Percentiles rank a stretch among this genome's conserved stretches.
phyloP scores from a whole-genome alignment of 352 stramenopile genomes.

The Phytopythium oedochilum region DNA sequence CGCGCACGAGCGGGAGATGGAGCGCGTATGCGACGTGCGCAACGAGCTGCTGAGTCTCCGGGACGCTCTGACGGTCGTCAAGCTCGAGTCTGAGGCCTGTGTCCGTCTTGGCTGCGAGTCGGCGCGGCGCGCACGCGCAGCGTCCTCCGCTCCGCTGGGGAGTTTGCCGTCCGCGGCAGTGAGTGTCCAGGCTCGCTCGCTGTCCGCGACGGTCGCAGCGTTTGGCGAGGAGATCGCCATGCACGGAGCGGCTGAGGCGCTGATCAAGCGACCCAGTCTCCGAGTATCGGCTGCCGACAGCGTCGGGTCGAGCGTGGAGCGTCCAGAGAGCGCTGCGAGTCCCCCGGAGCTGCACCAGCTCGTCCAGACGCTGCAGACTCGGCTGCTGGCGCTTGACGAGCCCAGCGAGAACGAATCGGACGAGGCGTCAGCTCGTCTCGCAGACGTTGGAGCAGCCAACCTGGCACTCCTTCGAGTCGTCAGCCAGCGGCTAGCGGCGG shows the following conservation, averaged over 20 bases:
- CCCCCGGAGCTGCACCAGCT: neutral
- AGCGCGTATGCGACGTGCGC: constrained; percentile 41
- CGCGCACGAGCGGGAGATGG: constrained; percentile 29
- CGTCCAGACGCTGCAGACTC: neutral
- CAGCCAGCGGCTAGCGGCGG: neutral
- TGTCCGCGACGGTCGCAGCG: constrained; percentile 14
- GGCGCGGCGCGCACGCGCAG: neutral
- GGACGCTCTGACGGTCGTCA: constrained; percentile 23
- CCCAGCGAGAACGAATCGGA: neutral
- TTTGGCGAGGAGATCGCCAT: constrained; percentile 41
- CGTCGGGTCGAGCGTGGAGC: no score
- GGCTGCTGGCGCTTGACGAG: neutral
- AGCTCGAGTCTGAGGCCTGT: constrained; percentile 3
- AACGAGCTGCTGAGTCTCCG: constrained; percentile 16
- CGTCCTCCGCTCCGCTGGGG: neutral
- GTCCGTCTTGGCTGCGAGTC: constrained; percentile 1
- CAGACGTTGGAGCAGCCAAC: neutral
- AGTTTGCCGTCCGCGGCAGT: neutral
- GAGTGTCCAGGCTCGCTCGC: constrained; percentile 8
- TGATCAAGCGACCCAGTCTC: constrained; percentile 43
- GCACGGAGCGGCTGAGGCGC: constrained; percentile 27
- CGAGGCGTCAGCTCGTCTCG: no score
- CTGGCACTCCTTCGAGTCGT: neutral
- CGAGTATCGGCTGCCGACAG: constrained; percentile 1
- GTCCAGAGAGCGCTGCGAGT: no score